Conservation (phyloP, 202 grass and related monocot genomes). For the Alloteropsis angusta region DNA sequence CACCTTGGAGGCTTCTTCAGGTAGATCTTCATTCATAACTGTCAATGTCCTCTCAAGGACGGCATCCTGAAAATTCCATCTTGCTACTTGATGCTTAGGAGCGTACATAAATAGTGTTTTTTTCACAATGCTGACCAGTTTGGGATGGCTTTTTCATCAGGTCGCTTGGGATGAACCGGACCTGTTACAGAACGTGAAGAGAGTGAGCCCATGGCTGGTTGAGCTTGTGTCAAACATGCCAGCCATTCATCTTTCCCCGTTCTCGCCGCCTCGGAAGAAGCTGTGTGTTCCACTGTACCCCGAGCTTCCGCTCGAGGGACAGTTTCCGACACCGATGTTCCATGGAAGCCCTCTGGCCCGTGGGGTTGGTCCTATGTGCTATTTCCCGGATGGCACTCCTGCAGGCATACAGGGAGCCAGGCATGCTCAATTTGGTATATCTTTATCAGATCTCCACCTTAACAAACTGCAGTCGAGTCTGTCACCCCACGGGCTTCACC, state of each 20-base stretch:
- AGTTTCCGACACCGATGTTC: conserved; percentile 48
- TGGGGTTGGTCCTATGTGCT: conserved; percentile 49
- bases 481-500: conserved; percentile 42
- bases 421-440: conserved; percentile 97
- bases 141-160: conserved; percentile 44
- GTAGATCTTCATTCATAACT: conserved; percentile 30
- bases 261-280: conserved; percentile 83
- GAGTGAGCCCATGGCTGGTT: conserved; percentile 88
- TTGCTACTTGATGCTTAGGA: neutral
- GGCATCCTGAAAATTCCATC: neutral
- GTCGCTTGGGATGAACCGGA: conserved; percentile 95
- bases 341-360: conserved; percentile 51
- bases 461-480: conserved; percentile 68
- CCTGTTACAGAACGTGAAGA: conserved; percentile 84
- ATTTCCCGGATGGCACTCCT: conserved; percentile 71
- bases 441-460: conserved; percentile 75
- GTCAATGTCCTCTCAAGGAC: conserved; percentile 9
- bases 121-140: neutral
- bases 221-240: conserved; percentile 89
- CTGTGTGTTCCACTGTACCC: conserved; percentile 50
- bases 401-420: conserved; percentile 99
- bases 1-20: conserved; percentile 98
- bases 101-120: neutral
- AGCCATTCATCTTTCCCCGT: conserved; percentile 61
- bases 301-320: conserved; percentile 49